These are phyloP conservation scores for Phytophthora sansomeana DNA, from an alignment of 352 stramenopile species.

Conservation along the genomic window DNA sequence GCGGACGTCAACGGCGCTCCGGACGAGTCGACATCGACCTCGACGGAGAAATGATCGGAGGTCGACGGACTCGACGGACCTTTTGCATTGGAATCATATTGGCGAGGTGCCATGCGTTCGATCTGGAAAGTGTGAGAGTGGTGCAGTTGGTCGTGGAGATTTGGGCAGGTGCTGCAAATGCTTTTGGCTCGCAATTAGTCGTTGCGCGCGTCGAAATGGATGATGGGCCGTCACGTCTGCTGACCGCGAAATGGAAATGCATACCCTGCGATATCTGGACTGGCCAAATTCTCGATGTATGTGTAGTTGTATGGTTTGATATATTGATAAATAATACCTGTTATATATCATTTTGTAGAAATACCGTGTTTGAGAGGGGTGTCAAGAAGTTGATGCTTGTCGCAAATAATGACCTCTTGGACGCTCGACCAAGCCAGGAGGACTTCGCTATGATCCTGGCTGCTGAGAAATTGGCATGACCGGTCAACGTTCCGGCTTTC, in stretches of 20 bases:
- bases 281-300: neutral
- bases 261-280: constrained; percentile 2
- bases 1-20: constrained; percentile 26
- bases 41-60: constrained; percentile 30
- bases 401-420: constrained; percentile 6
- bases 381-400: constrained; percentile 22
- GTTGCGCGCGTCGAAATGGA: constrained; percentile 25
- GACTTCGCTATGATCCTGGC: constrained; percentile 6
- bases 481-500: constrained; percentile 19
- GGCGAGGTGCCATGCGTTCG: constrained; percentile 18
- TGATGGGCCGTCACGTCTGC: constrained; percentile 34
- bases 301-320: neutral
- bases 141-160: neutral
- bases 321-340: constrained; percentile 1
- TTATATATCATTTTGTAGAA: neutral
- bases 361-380: constrained; percentile 18
- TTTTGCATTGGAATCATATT: constrained; percentile 23
- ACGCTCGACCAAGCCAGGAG: neutral
- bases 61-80: constrained; percentile 16
- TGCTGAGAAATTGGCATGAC: constrained; percentile 29
- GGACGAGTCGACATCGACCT: constrained; percentile 28
- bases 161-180: neutral
- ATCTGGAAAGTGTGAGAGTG: constrained; percentile 18
- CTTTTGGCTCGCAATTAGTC: constrained; percentile 2
- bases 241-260: neutral